Base-by-base conservation (phyloP, 345 rosid genomes). In the Pistacia vera region DNA sequence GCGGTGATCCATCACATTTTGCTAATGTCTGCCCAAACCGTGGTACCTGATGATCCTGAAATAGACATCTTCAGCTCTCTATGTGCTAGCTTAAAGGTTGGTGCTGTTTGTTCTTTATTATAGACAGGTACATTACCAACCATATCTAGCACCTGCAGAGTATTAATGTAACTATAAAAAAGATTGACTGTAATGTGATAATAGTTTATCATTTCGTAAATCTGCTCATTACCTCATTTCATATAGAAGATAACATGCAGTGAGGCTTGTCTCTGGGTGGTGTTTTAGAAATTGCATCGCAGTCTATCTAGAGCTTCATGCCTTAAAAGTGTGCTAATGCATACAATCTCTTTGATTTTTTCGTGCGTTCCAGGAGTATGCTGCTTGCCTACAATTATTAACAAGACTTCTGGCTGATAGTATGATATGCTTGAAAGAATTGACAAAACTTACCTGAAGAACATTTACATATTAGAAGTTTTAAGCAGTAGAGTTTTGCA, bases 1-100 rank as follows among this genome's bases (percentile, higher is more conserved):
- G 99, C 77, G 97, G 97, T 62, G 99, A 96, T 83, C 99, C 98
- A 70, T 92, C 97, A 11, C 98, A 96, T 81, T 92, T 96, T 52
- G 98, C 97, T 20, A 91, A 89, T 70, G 89, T 70, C 73, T 96
- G 98, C 84, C 97, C 97, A 18, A 88, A 83, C 57, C 95, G 97
- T 62, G 88, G 85, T 81, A 68, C 85, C 59, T 86, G 83, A 81
- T 28, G 38, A 28, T 49, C n/a, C 28, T 13, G 38, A 12, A 52
- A 12, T 18, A 46, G 58, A 60, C 38, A 44, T 73, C n/a, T 25
- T 56, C 28, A 16, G 66, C 57, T 28, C 3, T 22, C 55, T n/a
- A 18, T n/a, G 22, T 28, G 4, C 17, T 46, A 1, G 67, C 60
- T 70, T 28, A 49, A 62, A 35, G 20, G 11, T 35, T 62, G 10